Evolutionary conservation across 2,329 filamentous ascomycete genomes (phyloP).

Genomic region (Arthrocladium fulminans): DNA sequence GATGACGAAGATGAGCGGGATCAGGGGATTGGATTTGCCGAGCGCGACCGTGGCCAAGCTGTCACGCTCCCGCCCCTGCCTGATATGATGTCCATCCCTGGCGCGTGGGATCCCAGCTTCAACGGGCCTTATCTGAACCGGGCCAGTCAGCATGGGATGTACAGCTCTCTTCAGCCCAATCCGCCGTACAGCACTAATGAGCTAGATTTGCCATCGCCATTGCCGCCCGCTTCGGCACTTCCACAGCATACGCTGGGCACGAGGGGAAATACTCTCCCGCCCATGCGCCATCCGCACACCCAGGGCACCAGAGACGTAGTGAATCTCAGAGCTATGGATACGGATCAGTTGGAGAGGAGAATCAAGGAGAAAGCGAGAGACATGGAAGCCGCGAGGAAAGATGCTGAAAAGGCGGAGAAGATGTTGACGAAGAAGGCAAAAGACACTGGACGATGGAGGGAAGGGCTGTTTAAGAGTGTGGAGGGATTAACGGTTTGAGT

Average conservation of each 20-base stretch:
- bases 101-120: slow-evolving; percentile 5
- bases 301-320: slow-evolving; percentile 20
- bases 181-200: not conserved
- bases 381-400: slow-evolving; percentile 61
- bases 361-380: slow-evolving; percentile 46
- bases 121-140: not conserved
- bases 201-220: not conserved
- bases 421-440: slow-evolving; percentile 25
- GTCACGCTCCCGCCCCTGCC: not conserved
- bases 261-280: slow-evolving; percentile 27
- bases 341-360: slow-evolving; percentile 33
- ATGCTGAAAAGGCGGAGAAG: slow-evolving; percentile 48
- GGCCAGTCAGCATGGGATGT: slow-evolving; percentile 21
- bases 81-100: slow-evolving; percentile 4
- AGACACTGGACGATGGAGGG: slow-evolving; percentile 20
- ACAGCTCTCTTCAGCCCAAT: not conserved
- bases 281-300: slow-evolving; percentile 24
- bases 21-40: not conserved
- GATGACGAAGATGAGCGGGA: not conserved
- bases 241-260: not conserved
- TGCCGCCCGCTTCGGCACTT: not conserved
- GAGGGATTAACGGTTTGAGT: not conserved
- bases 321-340: slow-evolving; percentile 33
- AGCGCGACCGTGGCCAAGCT: slow-evolving; percentile 7
- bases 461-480: slow-evolving; percentile 13